These are phyloP conservation scores for Candida boleticola DNA, from an alignment of 805 yeast species.

Conservation along the genomic window DNA sequence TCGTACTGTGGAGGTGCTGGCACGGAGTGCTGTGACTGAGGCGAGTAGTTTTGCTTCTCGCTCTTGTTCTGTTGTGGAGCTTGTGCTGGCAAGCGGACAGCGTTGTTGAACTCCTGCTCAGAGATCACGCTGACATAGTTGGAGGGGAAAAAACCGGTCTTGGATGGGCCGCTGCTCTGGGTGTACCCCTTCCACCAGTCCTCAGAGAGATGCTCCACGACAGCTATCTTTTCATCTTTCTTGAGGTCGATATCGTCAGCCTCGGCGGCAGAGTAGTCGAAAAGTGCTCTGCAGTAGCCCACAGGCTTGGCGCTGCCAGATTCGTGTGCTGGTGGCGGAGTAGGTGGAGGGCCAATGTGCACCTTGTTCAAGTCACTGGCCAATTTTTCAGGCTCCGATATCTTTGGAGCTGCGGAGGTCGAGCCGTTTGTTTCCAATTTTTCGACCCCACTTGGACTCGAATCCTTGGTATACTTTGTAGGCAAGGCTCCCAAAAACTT, in stretches of 20 bases:
- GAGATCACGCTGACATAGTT: conserved; percentile 64
- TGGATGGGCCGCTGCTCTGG: conserved; percentile 34
- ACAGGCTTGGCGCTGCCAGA: conserved; percentile 17
- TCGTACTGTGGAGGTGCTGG: conserved; percentile 17
- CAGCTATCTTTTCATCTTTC: conserved; percentile 67
- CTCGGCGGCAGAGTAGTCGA: conserved; percentile 73
- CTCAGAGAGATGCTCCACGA: conserved; percentile 69
- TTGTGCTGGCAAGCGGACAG: conserved; percentile 11
- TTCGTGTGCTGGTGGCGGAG: conserved; percentile 17
- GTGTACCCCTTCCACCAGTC: conserved; percentile 90
- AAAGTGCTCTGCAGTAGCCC: conserved; percentile 60
- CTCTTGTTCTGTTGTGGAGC: conserved; percentile 17
- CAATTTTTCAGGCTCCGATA: conserved; percentile 2
- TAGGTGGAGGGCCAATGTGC: conserved; percentile 15
- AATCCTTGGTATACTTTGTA: conserved; percentile 49
- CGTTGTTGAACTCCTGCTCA: conserved; percentile 26
- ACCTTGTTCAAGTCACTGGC: conserved; percentile 9
- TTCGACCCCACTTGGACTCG: conserved; percentile 46
- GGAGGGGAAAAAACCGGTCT: conserved; percentile 84
- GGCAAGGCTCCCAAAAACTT: conserved; percentile 57
- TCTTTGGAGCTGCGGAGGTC: not conserved
- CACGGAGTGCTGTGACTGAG: conserved; percentile 3
- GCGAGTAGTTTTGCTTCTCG: conserved; percentile 12
- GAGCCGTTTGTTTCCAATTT: conserved; percentile 15
- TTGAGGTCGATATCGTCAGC: conserved; percentile 65